Evolutionary conservation across 345 rosid species (phyloP).

Genomic region (Eucalyptus cloeziana): DNA sequence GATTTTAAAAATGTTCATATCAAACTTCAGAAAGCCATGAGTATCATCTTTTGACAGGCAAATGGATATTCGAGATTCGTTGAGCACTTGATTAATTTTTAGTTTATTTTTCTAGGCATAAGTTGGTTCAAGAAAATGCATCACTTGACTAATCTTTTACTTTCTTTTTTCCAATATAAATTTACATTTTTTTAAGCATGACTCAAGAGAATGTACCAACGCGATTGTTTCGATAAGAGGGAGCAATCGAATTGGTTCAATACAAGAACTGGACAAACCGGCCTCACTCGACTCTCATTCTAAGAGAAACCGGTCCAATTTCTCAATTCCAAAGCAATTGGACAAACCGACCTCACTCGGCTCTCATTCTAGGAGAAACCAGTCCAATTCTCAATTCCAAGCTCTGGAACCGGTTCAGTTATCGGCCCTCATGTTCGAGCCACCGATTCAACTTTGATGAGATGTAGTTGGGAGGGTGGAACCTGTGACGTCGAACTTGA

Average conservation of each 20-base stretch:
- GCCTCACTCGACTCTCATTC: neutral
- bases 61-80: neutral
- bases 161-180: neutral
- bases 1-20: neutral
- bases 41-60: neutral
- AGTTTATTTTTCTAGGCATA: neutral
- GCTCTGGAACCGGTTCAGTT: fast-evolving
- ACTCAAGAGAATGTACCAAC: neutral
- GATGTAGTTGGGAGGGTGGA: neutral
- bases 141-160: neutral
- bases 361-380: neutral
- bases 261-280: neutral
- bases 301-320: fast-evolving
- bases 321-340: no score
- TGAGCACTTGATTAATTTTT: neutral
- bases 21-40: neutral
- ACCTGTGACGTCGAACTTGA: neutral
- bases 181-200: neutral
- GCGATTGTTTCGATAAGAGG: neutral
- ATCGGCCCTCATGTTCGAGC: fast-evolving
- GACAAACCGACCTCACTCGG: neutral
- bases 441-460: neutral
- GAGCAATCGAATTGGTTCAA: neutral
- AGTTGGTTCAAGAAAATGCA: neutral
- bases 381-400: neutral